Base-by-base conservation (phyloP, 768 basidiomycete species). In the Trametes cingulata region DNA sequence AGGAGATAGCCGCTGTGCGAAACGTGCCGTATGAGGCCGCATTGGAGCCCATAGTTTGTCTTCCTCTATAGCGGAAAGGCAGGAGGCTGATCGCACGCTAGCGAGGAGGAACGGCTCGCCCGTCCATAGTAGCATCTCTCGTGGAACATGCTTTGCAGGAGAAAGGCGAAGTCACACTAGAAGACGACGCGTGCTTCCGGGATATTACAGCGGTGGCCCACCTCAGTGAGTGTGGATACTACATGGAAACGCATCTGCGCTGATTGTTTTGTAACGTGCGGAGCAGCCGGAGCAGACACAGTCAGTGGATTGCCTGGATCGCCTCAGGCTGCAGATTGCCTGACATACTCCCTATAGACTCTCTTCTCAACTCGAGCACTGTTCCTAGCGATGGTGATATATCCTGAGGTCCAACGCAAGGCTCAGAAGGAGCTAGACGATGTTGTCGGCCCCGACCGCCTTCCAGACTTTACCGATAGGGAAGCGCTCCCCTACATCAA, bases 391-490 rank as follows among this genome's bases (percentile, higher is more conserved):
- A 70, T 72, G 67, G 64, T 61, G 13, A 53, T 61, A 17, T 62
- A 68, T 39, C 69, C 69, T 10, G 58, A 61, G 1, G 62, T 64
- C 8, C 69, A 68, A 36, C n/a, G 36, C 19, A 68, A 61, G 14
- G 71, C 71, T 0, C 72, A 70, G 12, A 56, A 55, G 13, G 65
- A 73, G 48, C 56, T 73, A 9, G 72, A 73, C 49, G 17, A 39
- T 2, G 63, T 72, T 22, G 29, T 72, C 12, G 67, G 68, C 24
- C 25, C 52, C 5, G 61, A 59, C 40, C 57, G 68, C 3, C 65
- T 73, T 12, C 72, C 72, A 2, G 56, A 53, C 2, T 54, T 61
- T 20, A 42, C 29, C 10, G 70, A 71, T 42, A 22, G 45, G 35
- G 50, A 17, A 2, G 39, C 46, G 1, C 60, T 70, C 3, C 68